Evolutionary conservation across 2,329 filamentous ascomycete genomes (phyloP), one percentile per base, ranked within the genome.

Genomic region (Fusarium buharicum): DNA sequence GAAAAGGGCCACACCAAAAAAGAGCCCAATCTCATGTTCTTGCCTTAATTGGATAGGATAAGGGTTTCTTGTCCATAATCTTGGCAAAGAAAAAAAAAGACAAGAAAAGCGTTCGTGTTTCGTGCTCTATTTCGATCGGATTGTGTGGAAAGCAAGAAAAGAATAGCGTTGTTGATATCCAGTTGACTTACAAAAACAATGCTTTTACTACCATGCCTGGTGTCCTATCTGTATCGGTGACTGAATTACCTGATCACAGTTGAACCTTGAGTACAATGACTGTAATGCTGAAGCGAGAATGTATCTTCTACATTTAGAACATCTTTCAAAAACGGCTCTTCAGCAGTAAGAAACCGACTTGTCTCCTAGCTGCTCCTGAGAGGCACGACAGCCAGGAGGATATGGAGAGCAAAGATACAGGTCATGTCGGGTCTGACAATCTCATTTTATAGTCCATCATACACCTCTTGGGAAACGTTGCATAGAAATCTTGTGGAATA

Each of bases 81-180:
- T 20, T 28, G 10, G 34, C 28, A 38, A 55, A 43, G 37, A 14
- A 39, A n/a, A 44, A 7, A 38, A 55, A 43, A 39, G 16, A 39
- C n/a, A 44, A 7, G 30, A 64, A 53, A 53, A 49, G 55, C 43
- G 46, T 49, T 39, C 34, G 34, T 38, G 36, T 52, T 22, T 49
- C 36, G 24, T 17, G 10, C 24, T 38, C 33, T 24, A 31, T 28
- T 41, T 9, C n/a, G 17, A 18, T 10, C 17, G 12, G 28, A 55
- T 27, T n/a, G 17, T 8, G 22, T n/a, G 9, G 13, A 27, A 37
- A 38, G n/a, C 13, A 28, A 41, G 16, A 27, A 11, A 4, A 50
- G 41, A 45, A 43, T 33, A 33, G 49, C 44, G 50, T 40, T 11
- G 8, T 47, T 36, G 20, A 36, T 27, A 18, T 30, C 11, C 36